Evolutionary conservation across 2,329 filamentous ascomycete species (phyloP).

Genomic region (Chrysoporthe deuterocubensis): DNA sequence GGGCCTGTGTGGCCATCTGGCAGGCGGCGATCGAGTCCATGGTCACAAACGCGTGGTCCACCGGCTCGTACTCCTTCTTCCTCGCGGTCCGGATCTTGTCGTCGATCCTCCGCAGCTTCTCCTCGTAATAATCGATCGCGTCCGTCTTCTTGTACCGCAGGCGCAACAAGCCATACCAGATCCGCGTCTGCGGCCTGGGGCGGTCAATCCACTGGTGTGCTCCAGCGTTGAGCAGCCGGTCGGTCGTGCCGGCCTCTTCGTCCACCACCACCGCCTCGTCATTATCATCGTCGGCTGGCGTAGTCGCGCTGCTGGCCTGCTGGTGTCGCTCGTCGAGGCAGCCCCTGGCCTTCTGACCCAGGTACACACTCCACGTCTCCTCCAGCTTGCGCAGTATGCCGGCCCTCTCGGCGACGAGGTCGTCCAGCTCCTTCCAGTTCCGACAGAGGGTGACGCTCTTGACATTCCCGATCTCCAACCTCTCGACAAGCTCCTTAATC

Average conservation of each 20-base stretch:
- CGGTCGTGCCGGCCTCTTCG: slow-evolving; percentile 48
- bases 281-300: slow-evolving; percentile 27
- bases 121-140: slow-evolving; percentile 92
- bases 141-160: slow-evolving; percentile 76
- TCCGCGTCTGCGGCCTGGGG: slow-evolving; percentile 67
- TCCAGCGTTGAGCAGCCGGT: slow-evolving; percentile 31
- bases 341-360: slow-evolving; percentile 56
- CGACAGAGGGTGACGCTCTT: slow-evolving; percentile 85
- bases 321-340: slow-evolving; percentile 35
- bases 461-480: slow-evolving; percentile 85
- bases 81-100: slow-evolving; percentile 73
- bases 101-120: slow-evolving; percentile 79
- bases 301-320: background rate
- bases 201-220: slow-evolving; percentile 49
- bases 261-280: slow-evolving; percentile 41
- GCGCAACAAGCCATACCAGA: slow-evolving; percentile 80
- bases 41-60: slow-evolving; percentile 89
- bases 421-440: slow-evolving; percentile 83
- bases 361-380: slow-evolving; percentile 77
- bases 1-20: slow-evolving; percentile 95
- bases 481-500: slow-evolving; percentile 86
- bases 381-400: slow-evolving; percentile 74
- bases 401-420: slow-evolving; percentile 70
- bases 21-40: slow-evolving; percentile 93
- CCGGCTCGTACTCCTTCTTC: slow-evolving; percentile 75